Evolutionary conservation across 2,329 filamentous ascomycete genomes (phyloP), one percentile per base, ranked within the genome.

Genomic region (Helotiales sp.): DNA sequence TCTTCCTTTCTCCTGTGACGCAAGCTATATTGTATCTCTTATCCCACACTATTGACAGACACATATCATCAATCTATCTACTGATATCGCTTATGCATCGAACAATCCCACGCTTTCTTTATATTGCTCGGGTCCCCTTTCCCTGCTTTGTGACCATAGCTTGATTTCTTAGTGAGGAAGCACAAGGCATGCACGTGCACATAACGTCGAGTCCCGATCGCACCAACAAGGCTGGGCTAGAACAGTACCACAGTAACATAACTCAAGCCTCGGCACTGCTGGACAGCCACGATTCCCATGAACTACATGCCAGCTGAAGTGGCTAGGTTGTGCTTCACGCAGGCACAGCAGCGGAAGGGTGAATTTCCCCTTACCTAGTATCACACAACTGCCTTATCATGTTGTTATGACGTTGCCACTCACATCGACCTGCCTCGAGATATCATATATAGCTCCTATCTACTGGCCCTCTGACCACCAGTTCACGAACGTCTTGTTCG

Each of bases 21-120:
- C 25, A 29, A 48, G 40, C 34, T 25, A 36, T 30, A 19, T 6
- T 49, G 30, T 38, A 25, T 52, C 29, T 47, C n/a, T 31, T 48
- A 47, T 53, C 50, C 47, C 47, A 52, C 48, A 49, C 40, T 48
- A 42, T 52, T 24, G 34, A 24, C 31, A 47, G 52, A 4, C 3
- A 60, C 40, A 30, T 42, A 40, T 25, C 36, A 30, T 8, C 29
- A 46, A 34, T 34, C n/a, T n/a, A 25, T 33, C 17, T 15, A 29
- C 12, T 5, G 19, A 44, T 42, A 42, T 44, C 9, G 22, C 24
- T 44, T 27, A 44, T 27, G 8, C 40, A 44, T 7, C 9, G 22
- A 44, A 44, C 40, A 44, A 44, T 44, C 40, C 40, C 40, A 44
- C 27, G 40, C 15, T 24, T 27, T 12, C n/a, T 27, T 44, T n/a